Base-by-base conservation (phyloP, 768 basidiomycete genomes). In the Lyophyllum shimeji region DNA sequence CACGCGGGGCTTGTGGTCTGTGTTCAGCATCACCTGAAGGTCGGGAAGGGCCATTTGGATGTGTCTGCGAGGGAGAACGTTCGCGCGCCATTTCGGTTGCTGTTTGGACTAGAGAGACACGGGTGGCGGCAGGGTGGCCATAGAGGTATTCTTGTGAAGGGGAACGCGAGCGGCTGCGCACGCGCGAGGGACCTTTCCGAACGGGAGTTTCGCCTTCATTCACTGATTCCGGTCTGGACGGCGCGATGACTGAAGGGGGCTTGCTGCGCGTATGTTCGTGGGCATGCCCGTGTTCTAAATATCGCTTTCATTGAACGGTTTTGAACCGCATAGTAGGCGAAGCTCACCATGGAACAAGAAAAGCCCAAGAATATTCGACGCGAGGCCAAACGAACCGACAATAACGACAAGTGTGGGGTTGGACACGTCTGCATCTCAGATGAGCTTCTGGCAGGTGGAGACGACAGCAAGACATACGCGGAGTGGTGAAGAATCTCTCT, bases 301-400 rank as follows among this genome's bases (percentile, higher is more conserved):
- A 4, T 37, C 46, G 53, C 48, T 6, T 59, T 27, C 46, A 55
- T 40, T 56, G 27, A 55, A 46, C 27, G 47, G 46, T 58, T 48
- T 27, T 23, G 21, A n/a, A n/a, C 44, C 39, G 25, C 42, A 45
- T 27, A 45, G 47, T 50, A 31, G 11, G 52, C 31, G 31, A 2
- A 9, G 27, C 84, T 60, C 61, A 92, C 95, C 97, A 64, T 95
- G 95, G 80, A 98, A 98, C 47, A 99, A 75, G 77, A 96, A 90
- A 33, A 99, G 72, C 8, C 97, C 97, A 45, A 98, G 81, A 24
- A 98, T 79, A 65, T 99, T 99, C 23, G 94, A 97, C 0, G 88
- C 83, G 12, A 99, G 75, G 33, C 97, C 97, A 12, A 94, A 77
- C 23, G 83, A 83, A 7, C 97, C 97, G 23, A 99, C 97, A 20